phyloP scores from a whole-genome alignment of 306 rosid species.

The Vicia villosa region DNA sequence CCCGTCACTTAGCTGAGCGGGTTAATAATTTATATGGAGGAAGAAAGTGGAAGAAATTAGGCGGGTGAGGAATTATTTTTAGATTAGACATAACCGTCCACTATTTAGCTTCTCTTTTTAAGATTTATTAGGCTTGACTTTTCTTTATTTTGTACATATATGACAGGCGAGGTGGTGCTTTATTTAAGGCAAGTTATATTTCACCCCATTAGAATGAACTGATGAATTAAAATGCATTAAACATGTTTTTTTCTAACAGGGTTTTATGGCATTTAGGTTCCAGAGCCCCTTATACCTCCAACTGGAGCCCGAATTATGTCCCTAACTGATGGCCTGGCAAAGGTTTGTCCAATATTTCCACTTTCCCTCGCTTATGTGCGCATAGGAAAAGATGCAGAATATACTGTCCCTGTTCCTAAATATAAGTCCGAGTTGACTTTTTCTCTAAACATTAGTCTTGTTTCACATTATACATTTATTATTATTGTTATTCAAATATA shows the following conservation, averaged over 20 bases:
- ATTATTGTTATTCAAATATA: not conserved
- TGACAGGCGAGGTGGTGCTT: slow-evolving; percentile 80
- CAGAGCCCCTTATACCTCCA: slow-evolving; percentile 96
- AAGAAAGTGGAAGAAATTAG: slow-evolving; percentile 95
- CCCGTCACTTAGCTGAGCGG: slow-evolving; percentile 91
- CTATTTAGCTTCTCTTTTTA: slow-evolving; percentile 20
- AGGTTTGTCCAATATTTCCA: slow-evolving; percentile 54
- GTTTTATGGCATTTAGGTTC: slow-evolving; percentile 63
- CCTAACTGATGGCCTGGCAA: slow-evolving; percentile 87
- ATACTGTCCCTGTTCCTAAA: not conserved
- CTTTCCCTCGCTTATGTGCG: not conserved
- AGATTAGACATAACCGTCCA: slow-evolving; percentile 21
- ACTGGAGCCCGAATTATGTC: slow-evolving; percentile 97
- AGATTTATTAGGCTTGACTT: slow-evolving; percentile 37
- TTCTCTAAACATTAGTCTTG: not conserved
- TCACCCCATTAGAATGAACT: slow-evolving; percentile 31
- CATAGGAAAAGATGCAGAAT: slow-evolving; percentile 2
- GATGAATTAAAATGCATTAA: slow-evolving; percentile 30
- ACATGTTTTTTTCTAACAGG: slow-evolving; percentile 25
- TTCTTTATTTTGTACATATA: slow-evolving; percentile 38
- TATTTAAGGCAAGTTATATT: slow-evolving; percentile 74
- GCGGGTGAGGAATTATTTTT: slow-evolving; percentile 69
- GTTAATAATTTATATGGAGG: slow-evolving; percentile 90
- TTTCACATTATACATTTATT: not conserved
- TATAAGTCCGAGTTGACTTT: not conserved